These are phyloP conservation scores for Malus asiatica DNA, from an alignment of 306 rosid genomes.

Conservation along the genomic window DNA sequence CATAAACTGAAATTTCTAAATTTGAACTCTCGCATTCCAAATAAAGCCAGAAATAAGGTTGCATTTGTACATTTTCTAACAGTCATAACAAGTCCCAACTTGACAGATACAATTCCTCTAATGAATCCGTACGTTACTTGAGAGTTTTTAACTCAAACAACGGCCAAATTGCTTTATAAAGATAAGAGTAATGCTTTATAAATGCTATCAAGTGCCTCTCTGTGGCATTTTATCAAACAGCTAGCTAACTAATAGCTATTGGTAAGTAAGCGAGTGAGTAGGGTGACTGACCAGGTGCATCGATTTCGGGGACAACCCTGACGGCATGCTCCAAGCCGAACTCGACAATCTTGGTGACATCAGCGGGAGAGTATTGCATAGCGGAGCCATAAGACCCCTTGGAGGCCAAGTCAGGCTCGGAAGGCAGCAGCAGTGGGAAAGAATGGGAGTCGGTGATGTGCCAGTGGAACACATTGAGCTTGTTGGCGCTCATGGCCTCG, in stretches of 20 bases:
- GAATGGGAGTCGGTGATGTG: conserved; percentile 84
- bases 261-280: background rate
- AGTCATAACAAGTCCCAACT: background rate
- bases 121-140: background rate
- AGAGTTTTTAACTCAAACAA: background rate
- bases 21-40: too few relatives aligned
- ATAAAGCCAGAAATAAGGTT: too few relatives aligned
- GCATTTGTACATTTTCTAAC: too few relatives aligned
- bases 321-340: conserved; percentile 79
- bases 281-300: conserved; percentile 58
- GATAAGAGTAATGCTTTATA: too few relatives aligned
- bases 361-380: conserved; percentile 58
- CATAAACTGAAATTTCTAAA: too few relatives aligned
- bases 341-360: conserved; percentile 47
- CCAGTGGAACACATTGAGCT: conserved; percentile 85
- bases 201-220: background rate
- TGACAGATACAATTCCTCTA: background rate
- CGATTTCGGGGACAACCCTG: conserved; percentile 79
- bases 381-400: conserved; percentile 61
- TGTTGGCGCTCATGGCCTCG: conserved; percentile 65
- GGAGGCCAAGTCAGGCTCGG: conserved; percentile 63
- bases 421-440: conserved; percentile 60
- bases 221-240: background rate
- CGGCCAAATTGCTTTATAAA: background rate
- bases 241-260: background rate